Base-by-base conservation (phyloP, 2,329 filamentous ascomycete genomes). In the Penicillium corylophilum region DNA sequence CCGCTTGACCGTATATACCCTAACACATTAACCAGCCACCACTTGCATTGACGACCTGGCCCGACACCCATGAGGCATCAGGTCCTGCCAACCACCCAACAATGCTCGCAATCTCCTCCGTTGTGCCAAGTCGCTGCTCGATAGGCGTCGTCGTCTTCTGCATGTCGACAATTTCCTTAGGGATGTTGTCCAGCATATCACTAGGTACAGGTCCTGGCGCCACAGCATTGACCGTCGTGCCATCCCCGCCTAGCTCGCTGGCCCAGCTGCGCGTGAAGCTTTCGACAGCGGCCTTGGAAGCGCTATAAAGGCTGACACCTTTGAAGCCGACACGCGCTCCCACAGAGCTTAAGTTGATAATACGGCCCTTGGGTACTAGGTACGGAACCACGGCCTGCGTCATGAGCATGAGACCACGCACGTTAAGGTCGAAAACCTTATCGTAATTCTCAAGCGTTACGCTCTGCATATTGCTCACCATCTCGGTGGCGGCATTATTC, bases 361-460 rank as follows among this genome's bases (percentile, higher is more conserved):
- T 33, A n/a, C 29, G 29, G 13, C 29, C 29, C 13, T 16, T 33
- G 29, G 29, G 35, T 18, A 35, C 41, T 4, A 55, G 46, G 35
- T 50, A 29, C 3, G 50, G 53, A 15, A 47, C 20, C 0, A 50
- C 46, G 3, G 50, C 46, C 28, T 31, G 44, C 8, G 40, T 44
- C 42, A 55, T 46, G 43, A 44, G 40, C 3, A 46, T 41, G 16
- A 43, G 35, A 26, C 42, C 46, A 28, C 41, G 43, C 16, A 55
- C 50, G 42, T 55, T 55, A n/a, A 50, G 10, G 33, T 52, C 28
- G 18, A 53, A 47, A n/a, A 55, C 12, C 8, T 35, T 33, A 24
- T 29, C 16, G 26, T 45, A 46, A 10, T 47, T 24, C 3, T 46
- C 31, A 12, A 35, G 16, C 5, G 22, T 13, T 22, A 35, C 22